phyloP scores from a whole-genome alignment of 805 yeast genomes.

The Starmerella scarabaei region DNA sequence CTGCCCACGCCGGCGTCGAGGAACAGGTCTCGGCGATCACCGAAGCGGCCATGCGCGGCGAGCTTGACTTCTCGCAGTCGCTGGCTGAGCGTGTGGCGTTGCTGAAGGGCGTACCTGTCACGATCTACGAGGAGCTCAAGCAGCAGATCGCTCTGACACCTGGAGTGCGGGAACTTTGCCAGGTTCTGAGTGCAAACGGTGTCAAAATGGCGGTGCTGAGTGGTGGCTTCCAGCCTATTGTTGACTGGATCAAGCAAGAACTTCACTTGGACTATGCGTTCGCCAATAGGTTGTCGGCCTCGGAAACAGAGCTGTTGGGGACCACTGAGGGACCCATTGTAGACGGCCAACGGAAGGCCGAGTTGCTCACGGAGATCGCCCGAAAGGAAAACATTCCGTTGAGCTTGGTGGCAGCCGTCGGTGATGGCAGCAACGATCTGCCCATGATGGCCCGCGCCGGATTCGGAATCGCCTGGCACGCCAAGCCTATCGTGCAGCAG shows the following conservation, averaged over 20 bases:
- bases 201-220: slow-evolving; percentile 73
- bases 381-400: slow-evolving; percentile 24
- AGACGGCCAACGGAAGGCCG: slow-evolving; percentile 74
- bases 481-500: slow-evolving; percentile 81
- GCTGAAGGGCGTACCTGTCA: slow-evolving; percentile 67
- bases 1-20: slow-evolving; percentile 86
- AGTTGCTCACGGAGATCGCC: slow-evolving; percentile 42
- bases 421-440: slow-evolving; percentile 95
- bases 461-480: slow-evolving; percentile 93
- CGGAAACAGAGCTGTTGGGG: slow-evolving; percentile 48
- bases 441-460: slow-evolving; percentile 88
- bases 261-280: slow-evolving; percentile 74
- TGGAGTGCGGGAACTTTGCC: slow-evolving; percentile 66
- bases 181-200: slow-evolving; percentile 47
- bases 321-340: slow-evolving; percentile 67
- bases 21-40: slow-evolving; percentile 78
- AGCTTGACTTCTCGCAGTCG: slow-evolving; percentile 78
- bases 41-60: slow-evolving; percentile 93
- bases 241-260: slow-evolving; percentile 52
- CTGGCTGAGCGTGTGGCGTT: slow-evolving; percentile 59
- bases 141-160: slow-evolving; percentile 59
- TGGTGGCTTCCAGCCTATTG: slow-evolving; percentile 91
- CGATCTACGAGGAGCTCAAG: slow-evolving; percentile 68
- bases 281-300: slow-evolving; percentile 48
- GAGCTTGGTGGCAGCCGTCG: slow-evolving; percentile 62